phyloP scores from a whole-genome alignment of 345 rosid genomes.

The Cardamine resedifolia region DNA sequence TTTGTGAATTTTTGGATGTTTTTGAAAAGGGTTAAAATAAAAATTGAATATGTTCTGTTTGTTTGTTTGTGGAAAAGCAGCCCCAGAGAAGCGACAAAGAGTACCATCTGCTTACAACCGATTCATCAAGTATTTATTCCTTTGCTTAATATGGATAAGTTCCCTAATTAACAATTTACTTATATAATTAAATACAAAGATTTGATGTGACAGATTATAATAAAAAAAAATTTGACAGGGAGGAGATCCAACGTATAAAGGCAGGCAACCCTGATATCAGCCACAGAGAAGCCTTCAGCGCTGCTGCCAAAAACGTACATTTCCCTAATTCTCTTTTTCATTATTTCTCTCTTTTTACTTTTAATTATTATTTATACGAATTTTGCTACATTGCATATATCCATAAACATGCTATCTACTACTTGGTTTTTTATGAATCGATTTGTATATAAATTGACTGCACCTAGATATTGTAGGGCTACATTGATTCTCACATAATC shows the following conservation, averaged over 20 bases:
- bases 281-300: slow-evolving; percentile 97
- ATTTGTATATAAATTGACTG: not conserved
- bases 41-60: slow-evolving; percentile 36
- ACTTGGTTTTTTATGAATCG: not conserved
- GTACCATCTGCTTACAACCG: slow-evolving; percentile 99
- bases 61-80: slow-evolving; percentile 50
- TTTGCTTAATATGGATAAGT: slow-evolving; percentile 23
- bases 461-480: slow-evolving; percentile 2
- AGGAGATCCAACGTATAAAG: slow-evolving; percentile 98
- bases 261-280: slow-evolving; percentile 95
- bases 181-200: not conserved
- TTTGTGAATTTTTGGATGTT: slow-evolving; percentile 27
- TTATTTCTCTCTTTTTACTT: too few species aligned
- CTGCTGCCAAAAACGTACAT: slow-evolving; percentile 93
- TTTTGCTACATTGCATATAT: not conserved
- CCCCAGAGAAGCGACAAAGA: slow-evolving; percentile 97
- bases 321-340: not conserved
- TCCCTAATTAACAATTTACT: slow-evolving; percentile 3
- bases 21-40: not conserved
- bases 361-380: not conserved
- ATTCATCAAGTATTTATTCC: slow-evolving; percentile 81
- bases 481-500: not conserved
- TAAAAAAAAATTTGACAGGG: slow-evolving; percentile 55
- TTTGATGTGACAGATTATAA: slow-evolving; percentile 23
- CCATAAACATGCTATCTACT: not conserved